These are phyloP conservation scores for Ceratocystis lukuohia DNA, from an alignment of 2,329 filamentous ascomycete species.

Conservation along the genomic window DNA sequence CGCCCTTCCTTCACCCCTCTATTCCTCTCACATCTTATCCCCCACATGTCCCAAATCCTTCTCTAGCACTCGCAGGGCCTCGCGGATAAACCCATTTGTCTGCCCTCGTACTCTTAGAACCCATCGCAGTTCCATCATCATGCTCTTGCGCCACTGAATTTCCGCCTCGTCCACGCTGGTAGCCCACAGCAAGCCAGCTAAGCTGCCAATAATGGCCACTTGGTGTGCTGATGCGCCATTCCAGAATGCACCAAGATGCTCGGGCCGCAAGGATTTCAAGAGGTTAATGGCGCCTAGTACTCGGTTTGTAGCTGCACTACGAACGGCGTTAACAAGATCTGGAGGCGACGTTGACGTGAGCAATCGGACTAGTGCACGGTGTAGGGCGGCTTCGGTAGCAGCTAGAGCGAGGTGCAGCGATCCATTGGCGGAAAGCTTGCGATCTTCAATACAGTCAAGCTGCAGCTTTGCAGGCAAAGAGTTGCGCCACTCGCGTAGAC, in stretches of 20 bases:
- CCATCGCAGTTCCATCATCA: slow-evolving; percentile 32
- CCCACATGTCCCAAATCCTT: slow-evolving; percentile 22
- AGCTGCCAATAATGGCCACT: slow-evolving; percentile 26
- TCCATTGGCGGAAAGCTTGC: slow-evolving; percentile 30
- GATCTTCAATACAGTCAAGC: slow-evolving; percentile 28
- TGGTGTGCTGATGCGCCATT: slow-evolving; percentile 26
- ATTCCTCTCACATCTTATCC: slow-evolving; percentile 20
- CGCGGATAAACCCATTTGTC: slow-evolving; percentile 29
- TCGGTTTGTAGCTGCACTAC: slow-evolving; percentile 24
- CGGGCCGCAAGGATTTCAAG: slow-evolving; percentile 27
- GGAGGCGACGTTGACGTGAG: slow-evolving; percentile 9
- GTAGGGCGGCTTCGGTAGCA: slow-evolving; percentile 32
- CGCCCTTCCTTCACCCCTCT: neutral
- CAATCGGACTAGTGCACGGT: slow-evolving; percentile 30
- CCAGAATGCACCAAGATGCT: slow-evolving; percentile 32
- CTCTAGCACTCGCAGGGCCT: slow-evolving; percentile 30
- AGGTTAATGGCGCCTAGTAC: slow-evolving; percentile 27
- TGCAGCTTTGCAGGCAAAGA: slow-evolving; percentile 32
- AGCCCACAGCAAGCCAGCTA: slow-evolving; percentile 24
- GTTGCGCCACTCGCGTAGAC: slow-evolving; percentile 35
- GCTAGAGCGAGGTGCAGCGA: slow-evolving; percentile 33
- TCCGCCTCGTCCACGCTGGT: slow-evolving; percentile 24
- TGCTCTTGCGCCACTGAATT: slow-evolving; percentile 30
- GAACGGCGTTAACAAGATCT: slow-evolving; percentile 19
- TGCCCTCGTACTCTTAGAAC: slow-evolving; percentile 31